These are phyloP conservation scores for Podila verticillata DNA, from an alignment of 192 early-diverging fungal species.

Conservation along the genomic window DNA sequence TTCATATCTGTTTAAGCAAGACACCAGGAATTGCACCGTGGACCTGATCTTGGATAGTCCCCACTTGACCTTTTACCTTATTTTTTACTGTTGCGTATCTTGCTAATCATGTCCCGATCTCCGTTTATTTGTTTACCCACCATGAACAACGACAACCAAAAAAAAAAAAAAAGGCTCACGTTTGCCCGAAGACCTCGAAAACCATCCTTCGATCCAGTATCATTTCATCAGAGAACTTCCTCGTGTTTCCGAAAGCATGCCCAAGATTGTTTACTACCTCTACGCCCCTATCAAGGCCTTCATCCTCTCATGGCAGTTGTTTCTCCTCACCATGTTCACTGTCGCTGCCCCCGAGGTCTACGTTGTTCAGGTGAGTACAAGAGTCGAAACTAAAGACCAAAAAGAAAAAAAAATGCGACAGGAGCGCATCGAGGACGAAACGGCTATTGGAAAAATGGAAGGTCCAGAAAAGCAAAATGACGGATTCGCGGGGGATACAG, in stretches of 20 bases:
- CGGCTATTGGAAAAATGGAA: neutral
- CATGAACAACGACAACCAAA: constrained; percentile 1
- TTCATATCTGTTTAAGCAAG: too few relatives aligned
- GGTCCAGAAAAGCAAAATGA: neutral
- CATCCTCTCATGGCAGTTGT: constrained; percentile 66
- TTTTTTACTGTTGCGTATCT: neutral
- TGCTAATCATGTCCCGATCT: neutral
- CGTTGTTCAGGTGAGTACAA: constrained; percentile 75
- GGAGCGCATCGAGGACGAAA: neutral
- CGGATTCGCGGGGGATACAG: neutral
- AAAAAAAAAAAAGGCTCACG: constrained; percentile 28
- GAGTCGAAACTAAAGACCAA: neutral
- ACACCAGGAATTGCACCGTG: too few relatives aligned
- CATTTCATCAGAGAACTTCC: constrained; percentile 59
- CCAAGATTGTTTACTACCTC: constrained; percentile 69
- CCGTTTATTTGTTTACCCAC: neutral
- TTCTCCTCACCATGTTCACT: constrained; percentile 66
- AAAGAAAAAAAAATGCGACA: neutral
- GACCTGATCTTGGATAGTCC: constrained; percentile 36
- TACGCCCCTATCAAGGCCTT: constrained; percentile 76
- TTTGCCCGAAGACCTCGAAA: constrained; percentile 45
- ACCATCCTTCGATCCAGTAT: constrained; percentile 59
- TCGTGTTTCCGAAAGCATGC: constrained; percentile 63
- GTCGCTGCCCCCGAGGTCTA: constrained; percentile 72
- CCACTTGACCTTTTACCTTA: neutral